phyloP scores from a whole-genome alignment of 2,329 filamentous ascomycete species.

The Emergomyces orientalis region DNA sequence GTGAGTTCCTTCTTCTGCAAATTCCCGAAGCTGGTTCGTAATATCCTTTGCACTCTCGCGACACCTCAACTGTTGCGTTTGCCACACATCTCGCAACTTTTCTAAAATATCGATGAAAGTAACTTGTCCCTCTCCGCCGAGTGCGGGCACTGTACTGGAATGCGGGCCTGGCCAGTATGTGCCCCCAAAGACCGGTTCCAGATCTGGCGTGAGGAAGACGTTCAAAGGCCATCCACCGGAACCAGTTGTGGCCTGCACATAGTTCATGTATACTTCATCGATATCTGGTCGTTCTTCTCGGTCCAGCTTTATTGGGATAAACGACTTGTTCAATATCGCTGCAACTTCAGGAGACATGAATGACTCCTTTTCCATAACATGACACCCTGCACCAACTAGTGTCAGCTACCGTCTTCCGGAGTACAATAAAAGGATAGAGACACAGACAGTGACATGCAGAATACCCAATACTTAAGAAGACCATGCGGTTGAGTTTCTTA shows the following conservation, averaged over 20 bases:
- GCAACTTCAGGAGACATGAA: conserved; percentile 79
- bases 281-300: conserved; percentile 89
- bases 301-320: conserved; percentile 88
- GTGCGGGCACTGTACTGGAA: conserved; percentile 39
- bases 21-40: conserved; percentile 68
- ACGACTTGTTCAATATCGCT: conserved; percentile 69
- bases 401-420: conserved; percentile 14
- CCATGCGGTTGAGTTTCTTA: conserved; percentile 69
- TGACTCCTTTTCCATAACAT: conserved; percentile 87
- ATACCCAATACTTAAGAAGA: conserved; percentile 93
- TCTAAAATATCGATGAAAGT: conserved; percentile 74
- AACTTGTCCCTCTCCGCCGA: conserved; percentile 47
- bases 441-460: conserved; percentile 82
- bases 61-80: conserved; percentile 72
- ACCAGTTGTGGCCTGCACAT: conserved; percentile 84
- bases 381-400: conserved; percentile 52
- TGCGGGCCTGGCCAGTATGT: conserved; percentile 89
- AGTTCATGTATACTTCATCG: conserved; percentile 97
- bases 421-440: background rate
- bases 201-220: conserved; percentile 86
- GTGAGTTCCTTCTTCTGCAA: conserved; percentile 75
- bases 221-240: conserved; percentile 91
- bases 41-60: conserved; percentile 76
- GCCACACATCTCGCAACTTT: conserved; percentile 69
- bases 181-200: conserved; percentile 90